A percentile compares a stretch with the other conserved stretches of the same genome.
Conservation (phyloP, 768 basidiomycete species). For the Gloeopeniophorella convolvens region DNA sequence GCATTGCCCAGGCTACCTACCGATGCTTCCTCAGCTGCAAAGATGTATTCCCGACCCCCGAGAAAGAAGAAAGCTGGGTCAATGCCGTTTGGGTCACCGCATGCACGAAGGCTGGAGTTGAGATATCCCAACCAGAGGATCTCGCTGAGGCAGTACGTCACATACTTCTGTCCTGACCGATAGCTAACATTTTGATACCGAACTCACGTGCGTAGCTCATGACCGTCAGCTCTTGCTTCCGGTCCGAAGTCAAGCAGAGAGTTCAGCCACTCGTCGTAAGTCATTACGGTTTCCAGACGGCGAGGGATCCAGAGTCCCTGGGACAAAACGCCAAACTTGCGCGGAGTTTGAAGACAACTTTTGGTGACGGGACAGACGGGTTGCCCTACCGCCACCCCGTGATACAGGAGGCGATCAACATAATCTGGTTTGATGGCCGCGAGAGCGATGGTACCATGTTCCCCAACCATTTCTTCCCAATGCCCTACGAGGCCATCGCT, state of each 20-base stretch:
- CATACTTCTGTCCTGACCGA: background rate
- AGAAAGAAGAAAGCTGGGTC: constrained; percentile 2
- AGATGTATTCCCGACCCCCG: constrained; percentile 11
- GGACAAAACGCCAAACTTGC: constrained; percentile 1
- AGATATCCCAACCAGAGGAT: background rate
- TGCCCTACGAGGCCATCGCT: constrained; percentile 15
- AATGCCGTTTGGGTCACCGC: constrained; percentile 7
- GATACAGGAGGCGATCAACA: constrained; percentile 10
- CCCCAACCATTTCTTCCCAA: constrained; percentile 6
- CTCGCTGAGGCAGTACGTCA: constrained; percentile 8
- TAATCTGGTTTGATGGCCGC: constrained; percentile 15
- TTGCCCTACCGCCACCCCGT: constrained; percentile 10
- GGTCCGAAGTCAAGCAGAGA: constrained; percentile 2
- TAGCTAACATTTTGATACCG: background rate
- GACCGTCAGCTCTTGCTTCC: background rate
- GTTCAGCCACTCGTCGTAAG: constrained; percentile 12
- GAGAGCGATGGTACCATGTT: constrained; percentile 10
- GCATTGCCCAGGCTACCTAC: constrained; percentile 3
- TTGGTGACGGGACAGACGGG: background rate
- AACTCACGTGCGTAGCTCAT: background rate
- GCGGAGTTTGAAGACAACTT: constrained; percentile 7
- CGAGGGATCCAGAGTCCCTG: constrained; percentile 4
- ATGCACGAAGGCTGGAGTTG: constrained; percentile 4
- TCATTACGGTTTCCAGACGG: constrained; percentile 9
- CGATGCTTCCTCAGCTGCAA: constrained; percentile 9